phyloP scores from a whole-genome alignment of 2,329 filamentous ascomycete species.

The Coniella lustricola region DNA sequence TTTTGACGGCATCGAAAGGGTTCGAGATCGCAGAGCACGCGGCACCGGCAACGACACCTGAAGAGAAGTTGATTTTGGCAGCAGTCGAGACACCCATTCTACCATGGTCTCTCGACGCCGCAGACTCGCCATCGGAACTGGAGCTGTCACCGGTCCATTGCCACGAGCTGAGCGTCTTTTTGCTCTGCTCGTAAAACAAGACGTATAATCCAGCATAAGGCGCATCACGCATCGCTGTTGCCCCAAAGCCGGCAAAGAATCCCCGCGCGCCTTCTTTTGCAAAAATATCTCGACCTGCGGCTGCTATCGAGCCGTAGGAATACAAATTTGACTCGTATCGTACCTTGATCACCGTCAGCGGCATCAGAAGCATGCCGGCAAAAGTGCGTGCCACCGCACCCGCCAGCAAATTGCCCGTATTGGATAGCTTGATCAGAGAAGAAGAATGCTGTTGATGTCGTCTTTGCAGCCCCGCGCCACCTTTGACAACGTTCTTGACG shows the following conservation, averaged over 20 bases:
- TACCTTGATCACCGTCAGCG: conserved; percentile 92
- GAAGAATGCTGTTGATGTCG: conserved; percentile 51
- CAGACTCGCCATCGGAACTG: neutral
- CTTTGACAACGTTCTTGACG: conserved; percentile 38
- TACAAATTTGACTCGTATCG: conserved; percentile 89
- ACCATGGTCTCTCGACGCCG: conserved; percentile 1
- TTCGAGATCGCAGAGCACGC: conserved; percentile 86
- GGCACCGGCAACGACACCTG: conserved; percentile 72
- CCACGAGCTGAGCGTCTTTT: conserved; percentile 50
- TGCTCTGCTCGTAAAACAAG: conserved; percentile 82
- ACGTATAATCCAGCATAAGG: conserved; percentile 95
- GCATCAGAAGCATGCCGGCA: conserved; percentile 89
- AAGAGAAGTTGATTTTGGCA: conserved; percentile 75
- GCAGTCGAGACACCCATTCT: conserved; percentile 37
- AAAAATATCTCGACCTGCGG: conserved; percentile 69
- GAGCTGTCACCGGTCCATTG: conserved; percentile 6
- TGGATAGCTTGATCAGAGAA: conserved; percentile 72
- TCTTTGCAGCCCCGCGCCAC: conserved; percentile 23
- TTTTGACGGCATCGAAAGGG: conserved; percentile 95
- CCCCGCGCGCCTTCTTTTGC: conserved; percentile 67
- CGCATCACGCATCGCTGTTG: conserved; percentile 88
- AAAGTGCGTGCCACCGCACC: conserved; percentile 78
- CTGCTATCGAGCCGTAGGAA: conserved; percentile 67
- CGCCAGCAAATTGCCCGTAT: conserved; percentile 76
- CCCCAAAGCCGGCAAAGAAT: conserved; percentile 90